phyloP scores from a whole-genome alignment of 2,329 filamentous ascomycete genomes.

The Escovopsis sp. region DNA sequence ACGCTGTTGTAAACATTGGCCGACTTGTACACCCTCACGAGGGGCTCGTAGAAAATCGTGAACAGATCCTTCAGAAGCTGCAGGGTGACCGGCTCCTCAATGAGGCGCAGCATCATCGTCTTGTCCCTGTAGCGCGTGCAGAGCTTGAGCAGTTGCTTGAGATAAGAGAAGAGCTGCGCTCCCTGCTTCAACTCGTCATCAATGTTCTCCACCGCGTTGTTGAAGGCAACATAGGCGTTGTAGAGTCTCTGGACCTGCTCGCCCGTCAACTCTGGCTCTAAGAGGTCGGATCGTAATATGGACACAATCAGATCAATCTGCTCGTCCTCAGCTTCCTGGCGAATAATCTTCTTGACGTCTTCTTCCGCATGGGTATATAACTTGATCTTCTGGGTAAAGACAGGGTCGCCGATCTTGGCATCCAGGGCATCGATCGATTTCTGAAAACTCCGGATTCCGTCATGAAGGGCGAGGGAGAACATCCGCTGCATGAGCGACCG shows the following conservation, averaged over 20 bases:
- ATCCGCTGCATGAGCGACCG: conserved; percentile 87
- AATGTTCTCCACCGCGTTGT: conserved; percentile 74
- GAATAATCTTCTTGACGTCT: conserved; percentile 56
- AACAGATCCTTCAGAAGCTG: conserved; percentile 91
- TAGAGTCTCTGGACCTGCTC: conserved; percentile 74
- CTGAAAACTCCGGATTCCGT: conserved; percentile 78
- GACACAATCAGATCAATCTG: conserved; percentile 74
- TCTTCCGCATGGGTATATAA: conserved; percentile 65
- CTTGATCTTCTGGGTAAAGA: conserved; percentile 69
- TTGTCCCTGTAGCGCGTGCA: conserved; percentile 88
- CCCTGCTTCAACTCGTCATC: conserved; percentile 81
- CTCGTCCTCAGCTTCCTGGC: conserved; percentile 57
- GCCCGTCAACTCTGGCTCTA: conserved; percentile 54
- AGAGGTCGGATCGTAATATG: conserved; percentile 63
- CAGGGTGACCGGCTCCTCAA: conserved; percentile 95
- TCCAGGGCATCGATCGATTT: conserved; percentile 68
- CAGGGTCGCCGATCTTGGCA: conserved; percentile 64
- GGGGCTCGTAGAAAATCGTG: conserved; percentile 96
- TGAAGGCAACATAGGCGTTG: conserved; percentile 94
- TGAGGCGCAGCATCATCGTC: conserved; percentile 88
- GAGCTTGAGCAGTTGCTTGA: conserved; percentile 90
- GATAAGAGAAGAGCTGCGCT: conserved; percentile 80
- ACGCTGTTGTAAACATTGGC: conserved; percentile 97
- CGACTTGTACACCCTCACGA: conserved; percentile 95
- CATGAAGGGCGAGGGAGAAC: conserved; percentile 79